Evolutionary conservation across 805 yeast species (phyloP), one percentile per base, ranked within the genome.

Genomic region (Suhomyces sp.): DNA sequence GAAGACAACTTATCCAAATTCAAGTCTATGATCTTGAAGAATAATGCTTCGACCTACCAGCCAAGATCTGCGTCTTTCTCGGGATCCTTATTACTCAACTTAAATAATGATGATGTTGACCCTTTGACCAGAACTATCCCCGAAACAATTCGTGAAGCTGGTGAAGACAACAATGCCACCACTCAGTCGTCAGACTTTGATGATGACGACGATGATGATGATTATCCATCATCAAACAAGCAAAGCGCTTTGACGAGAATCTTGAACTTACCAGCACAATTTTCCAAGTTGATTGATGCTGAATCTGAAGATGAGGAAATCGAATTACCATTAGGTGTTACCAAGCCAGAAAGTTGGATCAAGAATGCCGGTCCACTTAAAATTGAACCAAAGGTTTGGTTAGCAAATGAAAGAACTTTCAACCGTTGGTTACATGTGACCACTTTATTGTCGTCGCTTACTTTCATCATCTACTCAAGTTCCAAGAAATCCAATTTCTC

Each of bases 351-450:
- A 17, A 68, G 72, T 20, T 77, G 85, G 63, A 72, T 91, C 50
- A 85, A 90, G 54, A 88, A 88, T 58, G 81, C 90, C 18, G 96
- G 96, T 6, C 93, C 96, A 1, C 77, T 88, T 37, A 88, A 85
- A 62, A 90, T 93, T 39, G 98, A 93, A 67, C 95, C 98, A 19
- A 93, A 93, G 56, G 98, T 93, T 10, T 93, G 98, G 97, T 72
- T 93, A 45, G 98, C 98, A 19, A 93, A 93, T 56, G 98, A 93
- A 67, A 83, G 98, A 60, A 93, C 98, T 3, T 91, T 90, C 67
- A 83, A 87, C 69, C 77, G 95, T 61, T 93, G 98, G 98, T 70
- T 93, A 46, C 88, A 83, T 45, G 91, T 91, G 15, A 84, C 95
- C 10, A 79, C 95, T 0, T 68, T 93, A 55, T 72, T 93, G 48